Evolutionary conservation across 352 stramenopile species (phyloP), one percentile per base, ranked within the genome.

Genomic region (Pilasporangium apinafurcum): DNA sequence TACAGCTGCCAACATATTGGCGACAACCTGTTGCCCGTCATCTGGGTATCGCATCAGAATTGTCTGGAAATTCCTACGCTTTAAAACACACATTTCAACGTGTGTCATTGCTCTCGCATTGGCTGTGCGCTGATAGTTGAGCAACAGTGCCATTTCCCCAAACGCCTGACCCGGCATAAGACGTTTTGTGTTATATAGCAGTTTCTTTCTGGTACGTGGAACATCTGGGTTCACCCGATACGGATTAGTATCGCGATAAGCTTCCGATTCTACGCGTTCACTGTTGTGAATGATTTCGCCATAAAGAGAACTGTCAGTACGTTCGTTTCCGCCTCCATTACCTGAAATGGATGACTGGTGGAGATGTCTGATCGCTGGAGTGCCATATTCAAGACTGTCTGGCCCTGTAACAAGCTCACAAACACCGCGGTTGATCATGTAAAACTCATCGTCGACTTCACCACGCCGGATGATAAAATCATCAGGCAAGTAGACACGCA

Each of bases 401-500:
- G 22, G 18, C 1, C 32, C 33, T 2, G 46, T 43, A 2, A 59
- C 28, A 4, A 86, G 44, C 26, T 83, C 67, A 33, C 64, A 70
- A 30, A 61, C 51, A 5, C 69, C 67, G 37, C 55, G 64, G 39
- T 78, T 79, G 35, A 82, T 81, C 67, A 86, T 78, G 53, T 75
- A 86, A 25, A 83, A 68, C 37, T 83, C 59, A 21, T 76, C 52
- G 6, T 58, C 69, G 8, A 70, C 51, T 38, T 82, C 68, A 7
- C 65, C 71, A 9, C 56, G 52, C 26, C 66, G 56, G 5, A 86
- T 62, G 40, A 86, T 62, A 29, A 71, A 86, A 38, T 83, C 71
- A 12, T 84, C 68, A 0, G 70, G 74, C 10, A 83, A 51, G 44
- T 86, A 82, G 5, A 86, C 60, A 14, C 70, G 63, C 3, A 70